Percentiles rank a stretch among this genome's conserved stretches.
phyloP scores from a whole-genome alignment of 2,329 filamentous ascomycete genomes.

The Phialemoniopsis sp. region DNA sequence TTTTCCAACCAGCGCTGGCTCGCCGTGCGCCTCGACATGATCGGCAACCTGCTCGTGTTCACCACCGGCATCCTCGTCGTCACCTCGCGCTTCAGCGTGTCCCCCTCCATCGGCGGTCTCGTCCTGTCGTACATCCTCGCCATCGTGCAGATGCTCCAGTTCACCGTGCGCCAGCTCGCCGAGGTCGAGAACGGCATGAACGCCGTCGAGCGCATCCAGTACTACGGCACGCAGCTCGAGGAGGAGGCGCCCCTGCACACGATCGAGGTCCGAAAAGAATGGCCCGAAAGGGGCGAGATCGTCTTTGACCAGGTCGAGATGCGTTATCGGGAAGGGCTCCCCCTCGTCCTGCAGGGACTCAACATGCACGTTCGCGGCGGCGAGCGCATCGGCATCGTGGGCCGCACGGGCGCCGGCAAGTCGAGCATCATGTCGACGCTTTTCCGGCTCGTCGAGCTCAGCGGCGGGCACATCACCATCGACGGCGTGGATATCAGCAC shows the following conservation, averaged over 20 bases:
- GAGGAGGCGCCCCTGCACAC: slow-evolving; percentile 85
- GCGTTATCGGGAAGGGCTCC: slow-evolving; percentile 70
- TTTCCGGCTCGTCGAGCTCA: slow-evolving; percentile 70
- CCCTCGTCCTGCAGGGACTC: slow-evolving; percentile 68
- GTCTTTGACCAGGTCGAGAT: slow-evolving; percentile 72
- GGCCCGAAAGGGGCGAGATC: slow-evolving; percentile 86
- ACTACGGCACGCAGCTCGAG: slow-evolving; percentile 83
- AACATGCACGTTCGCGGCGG: slow-evolving; percentile 70
- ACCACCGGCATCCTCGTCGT: slow-evolving; percentile 86
- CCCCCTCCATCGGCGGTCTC: slow-evolving; percentile 79
- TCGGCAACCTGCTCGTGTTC: slow-evolving; percentile 83
- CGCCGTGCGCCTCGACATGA: slow-evolving; percentile 75
- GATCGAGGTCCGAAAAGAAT: slow-evolving; percentile 65
- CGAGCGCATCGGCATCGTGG: slow-evolving; percentile 77
- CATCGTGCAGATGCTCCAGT: slow-evolving; percentile 94
- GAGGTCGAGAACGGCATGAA: slow-evolving; percentile 99
- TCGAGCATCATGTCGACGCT: slow-evolving; percentile 79
- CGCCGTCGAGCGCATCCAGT: slow-evolving; percentile 83
- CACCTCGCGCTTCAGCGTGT: slow-evolving; percentile 80
- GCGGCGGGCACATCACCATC: slow-evolving; percentile 57
- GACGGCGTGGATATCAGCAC: slow-evolving; percentile 68
- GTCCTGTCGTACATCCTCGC: slow-evolving; percentile 90
- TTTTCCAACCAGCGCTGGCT: slow-evolving; percentile 96
- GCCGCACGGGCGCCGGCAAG: slow-evolving; percentile 79
- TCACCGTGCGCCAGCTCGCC: slow-evolving; percentile 87